A percentile compares a stretch with the other conserved stretches of the same genome.
Conservation (phyloP, 495 filamentous ascomycete species). For the Penicillium dipodomyicola region DNA sequence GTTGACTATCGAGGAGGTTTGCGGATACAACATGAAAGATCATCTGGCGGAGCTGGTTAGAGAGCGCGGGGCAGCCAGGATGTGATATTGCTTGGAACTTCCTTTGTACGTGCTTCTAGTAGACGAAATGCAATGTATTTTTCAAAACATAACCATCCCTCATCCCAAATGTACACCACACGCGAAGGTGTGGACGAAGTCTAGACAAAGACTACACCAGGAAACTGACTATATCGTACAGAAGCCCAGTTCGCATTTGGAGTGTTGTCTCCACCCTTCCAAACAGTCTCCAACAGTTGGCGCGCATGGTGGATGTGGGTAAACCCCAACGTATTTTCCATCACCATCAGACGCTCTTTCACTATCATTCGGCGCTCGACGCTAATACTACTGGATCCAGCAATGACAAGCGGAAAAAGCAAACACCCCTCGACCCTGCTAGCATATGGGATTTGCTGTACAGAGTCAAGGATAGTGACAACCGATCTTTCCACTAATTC, state of each 20-base stretch:
- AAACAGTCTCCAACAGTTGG: conserved; percentile 26
- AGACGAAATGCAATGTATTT: too few species aligned
- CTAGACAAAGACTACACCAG: conserved; percentile 30
- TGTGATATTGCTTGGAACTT: not conserved
- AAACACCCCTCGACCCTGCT: conserved; percentile 30
- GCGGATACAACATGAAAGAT: conserved; percentile 29
- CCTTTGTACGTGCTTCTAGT: too few species aligned
- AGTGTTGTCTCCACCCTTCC: conserved; percentile 12
- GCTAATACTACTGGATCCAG: conserved; percentile 24
- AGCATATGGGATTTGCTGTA: conserved; percentile 26
- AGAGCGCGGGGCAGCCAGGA: not conserved
- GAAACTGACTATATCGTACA: conserved; percentile 29
- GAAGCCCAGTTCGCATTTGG: conserved; percentile 27
- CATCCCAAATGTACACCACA: too few species aligned
- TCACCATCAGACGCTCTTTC: conserved; percentile 33
- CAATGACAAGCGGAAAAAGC: conserved; percentile 30
- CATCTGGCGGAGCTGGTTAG: conserved; percentile 19
- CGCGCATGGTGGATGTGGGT: conserved; percentile 27
- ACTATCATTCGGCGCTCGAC: conserved; percentile 30
- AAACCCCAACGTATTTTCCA: conserved; percentile 32
- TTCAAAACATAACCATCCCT: too few species aligned
- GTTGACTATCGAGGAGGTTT: conserved; percentile 35
- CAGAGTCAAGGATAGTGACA: conserved; percentile 17
- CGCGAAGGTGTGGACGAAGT: too few species aligned
- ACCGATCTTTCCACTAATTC: conserved; percentile 22